A percentile compares a stretch with the other conserved stretches of the same genome.
Evolutionary conservation across 225 moss, liverwort and hornwort genomes (phyloP).

Genomic region (Sphagnum tenellum): DNA sequence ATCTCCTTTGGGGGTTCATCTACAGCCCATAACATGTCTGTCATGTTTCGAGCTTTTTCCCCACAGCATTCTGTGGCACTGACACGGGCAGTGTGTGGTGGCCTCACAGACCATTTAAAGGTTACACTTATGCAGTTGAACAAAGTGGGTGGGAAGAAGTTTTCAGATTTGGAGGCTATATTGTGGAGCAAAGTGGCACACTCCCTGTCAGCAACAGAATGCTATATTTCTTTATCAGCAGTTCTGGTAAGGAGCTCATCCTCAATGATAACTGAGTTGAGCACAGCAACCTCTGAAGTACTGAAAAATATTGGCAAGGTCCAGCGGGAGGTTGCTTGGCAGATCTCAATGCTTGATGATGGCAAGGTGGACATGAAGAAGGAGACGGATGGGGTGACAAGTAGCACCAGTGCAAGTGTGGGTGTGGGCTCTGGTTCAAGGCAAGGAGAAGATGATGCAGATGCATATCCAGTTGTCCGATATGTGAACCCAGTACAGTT

Average conservation of each 20-base stretch:
- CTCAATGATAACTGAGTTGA: slow-evolving; percentile 91
- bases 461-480: slow-evolving; percentile 75
- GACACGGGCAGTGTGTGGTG: slow-evolving; percentile 77
- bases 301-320: slow-evolving; percentile 69
- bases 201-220: slow-evolving; percentile 80
- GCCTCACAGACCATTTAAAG: slow-evolving; percentile 68
- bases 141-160: slow-evolving; percentile 41
- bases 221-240: slow-evolving; percentile 78
- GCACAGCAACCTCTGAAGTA: slow-evolving; percentile 53
- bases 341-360: slow-evolving; percentile 74
- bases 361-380: slow-evolving; percentile 73
- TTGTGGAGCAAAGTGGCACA: slow-evolving; percentile 54
- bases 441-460: slow-evolving; percentile 77
- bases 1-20: slow-evolving; percentile 95
- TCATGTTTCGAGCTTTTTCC: slow-evolving; percentile 90
- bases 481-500: slow-evolving; percentile 84
- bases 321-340: slow-evolving; percentile 85
- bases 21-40: slow-evolving; percentile 94
- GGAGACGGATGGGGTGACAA: slow-evolving; percentile 45
- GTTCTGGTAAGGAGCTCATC: slow-evolving; percentile 80
- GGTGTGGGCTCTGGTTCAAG: slow-evolving; percentile 60
- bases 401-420: slow-evolving; percentile 52
- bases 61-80: slow-evolving; percentile 76
- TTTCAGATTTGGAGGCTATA: slow-evolving; percentile 59
- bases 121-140: slow-evolving; percentile 53